A percentile compares a stretch with the other conserved stretches of the same genome.
phyloP scores from a whole-genome alignment of 352 stramenopile genomes.

The Pythium plurisporium region DNA sequence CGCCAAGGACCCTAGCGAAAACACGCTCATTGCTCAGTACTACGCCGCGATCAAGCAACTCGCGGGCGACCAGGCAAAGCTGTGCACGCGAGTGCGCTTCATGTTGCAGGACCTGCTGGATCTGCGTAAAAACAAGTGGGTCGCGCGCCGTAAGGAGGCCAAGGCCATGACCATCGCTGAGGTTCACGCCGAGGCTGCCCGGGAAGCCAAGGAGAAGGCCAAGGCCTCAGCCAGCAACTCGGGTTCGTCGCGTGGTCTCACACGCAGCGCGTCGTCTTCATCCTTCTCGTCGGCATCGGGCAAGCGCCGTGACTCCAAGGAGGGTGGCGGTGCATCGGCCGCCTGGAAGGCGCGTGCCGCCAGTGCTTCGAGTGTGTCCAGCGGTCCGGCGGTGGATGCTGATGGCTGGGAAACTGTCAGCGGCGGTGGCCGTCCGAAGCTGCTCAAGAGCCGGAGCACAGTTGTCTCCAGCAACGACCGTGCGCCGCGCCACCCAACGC shows the following conservation, averaged over 20 bases:
- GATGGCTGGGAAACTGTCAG: slow-evolving; percentile 77
- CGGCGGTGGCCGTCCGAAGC: slow-evolving; percentile 38
- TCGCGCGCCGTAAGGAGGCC: slow-evolving; percentile 69
- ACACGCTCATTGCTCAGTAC: slow-evolving; percentile 62
- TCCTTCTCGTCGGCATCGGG: slow-evolving; percentile 18
- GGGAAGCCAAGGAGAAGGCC: slow-evolving; percentile 69
- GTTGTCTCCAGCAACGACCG: slow-evolving; percentile 30
- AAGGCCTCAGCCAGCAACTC: slow-evolving; percentile 23
- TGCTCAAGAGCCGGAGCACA: slow-evolving; percentile 60
- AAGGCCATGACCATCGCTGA: slow-evolving; percentile 85
- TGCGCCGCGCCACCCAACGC: slow-evolving; percentile 33
- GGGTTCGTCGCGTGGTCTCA: slow-evolving; percentile 28
- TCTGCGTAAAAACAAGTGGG: slow-evolving; percentile 70
- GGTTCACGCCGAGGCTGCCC: slow-evolving; percentile 67
- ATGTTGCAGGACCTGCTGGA: slow-evolving; percentile 82
- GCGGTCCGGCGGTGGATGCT: slow-evolving; percentile 25
- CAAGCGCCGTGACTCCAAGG: slow-evolving; percentile 32
- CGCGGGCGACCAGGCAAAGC: slow-evolving; percentile 51
- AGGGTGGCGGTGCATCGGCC: slow-evolving; percentile 38
- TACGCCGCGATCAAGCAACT: slow-evolving; percentile 68
- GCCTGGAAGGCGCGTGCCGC: slow-evolving; percentile 61
- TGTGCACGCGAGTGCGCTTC: slow-evolving; percentile 78
- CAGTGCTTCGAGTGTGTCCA: neutral
- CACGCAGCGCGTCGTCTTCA: slow-evolving; percentile 66
- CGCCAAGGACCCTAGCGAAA: slow-evolving; percentile 43